Percentiles rank a stretch among this genome's conserved stretches.
phyloP scores from a whole-genome alignment of 495 filamentous ascomycete species.

The Thermothielavioides terrestris region DNA sequence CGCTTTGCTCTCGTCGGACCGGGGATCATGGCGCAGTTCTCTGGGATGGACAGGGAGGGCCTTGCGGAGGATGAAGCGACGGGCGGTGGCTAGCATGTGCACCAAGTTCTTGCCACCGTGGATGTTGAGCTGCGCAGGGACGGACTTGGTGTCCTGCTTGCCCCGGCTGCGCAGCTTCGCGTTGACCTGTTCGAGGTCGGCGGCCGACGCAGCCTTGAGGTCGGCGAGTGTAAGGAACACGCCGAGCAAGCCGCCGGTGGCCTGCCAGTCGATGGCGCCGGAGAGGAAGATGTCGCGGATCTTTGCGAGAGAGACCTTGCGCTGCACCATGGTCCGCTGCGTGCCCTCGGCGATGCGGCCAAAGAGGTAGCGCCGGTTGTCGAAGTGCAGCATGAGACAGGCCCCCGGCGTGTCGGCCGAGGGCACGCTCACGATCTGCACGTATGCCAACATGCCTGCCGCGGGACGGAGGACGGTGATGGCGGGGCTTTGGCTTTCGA shows the following conservation, averaged over 20 bases:
- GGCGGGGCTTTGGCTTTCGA: not conserved
- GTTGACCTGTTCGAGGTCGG: conserved; percentile 14
- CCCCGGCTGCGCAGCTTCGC: conserved; percentile 25
- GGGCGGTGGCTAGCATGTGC: conserved; percentile 71
- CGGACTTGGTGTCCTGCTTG: not conserved
- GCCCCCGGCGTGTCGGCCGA: conserved; percentile 85
- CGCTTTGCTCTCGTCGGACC: conserved; percentile 5
- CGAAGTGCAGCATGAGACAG: conserved; percentile 64
- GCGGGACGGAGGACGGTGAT: not conserved
- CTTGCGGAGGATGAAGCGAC: conserved; percentile 81
- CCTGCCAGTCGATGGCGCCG: conserved; percentile 65
- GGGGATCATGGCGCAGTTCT: conserved; percentile 50
- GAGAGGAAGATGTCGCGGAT: conserved; percentile 72
- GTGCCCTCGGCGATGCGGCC: conserved; percentile 77
- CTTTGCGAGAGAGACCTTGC: conserved; percentile 49
- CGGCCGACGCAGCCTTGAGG: conserved; percentile 27
- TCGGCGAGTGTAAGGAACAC: conserved; percentile 78
- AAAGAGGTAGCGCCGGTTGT: conserved; percentile 76
- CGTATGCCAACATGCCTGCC: conserved; percentile 54
- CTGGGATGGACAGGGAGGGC: conserved; percentile 58
- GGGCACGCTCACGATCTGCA: conserved; percentile 72
- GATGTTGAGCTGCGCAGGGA: conserved; percentile 47
- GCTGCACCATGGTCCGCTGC: conserved; percentile 66
- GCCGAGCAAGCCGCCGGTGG: conserved; percentile 72
- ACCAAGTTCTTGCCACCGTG: conserved; percentile 70